Base-by-base conservation (phyloP, 2,329 filamentous ascomycete species). In the Acrocalymma vagum region DNA sequence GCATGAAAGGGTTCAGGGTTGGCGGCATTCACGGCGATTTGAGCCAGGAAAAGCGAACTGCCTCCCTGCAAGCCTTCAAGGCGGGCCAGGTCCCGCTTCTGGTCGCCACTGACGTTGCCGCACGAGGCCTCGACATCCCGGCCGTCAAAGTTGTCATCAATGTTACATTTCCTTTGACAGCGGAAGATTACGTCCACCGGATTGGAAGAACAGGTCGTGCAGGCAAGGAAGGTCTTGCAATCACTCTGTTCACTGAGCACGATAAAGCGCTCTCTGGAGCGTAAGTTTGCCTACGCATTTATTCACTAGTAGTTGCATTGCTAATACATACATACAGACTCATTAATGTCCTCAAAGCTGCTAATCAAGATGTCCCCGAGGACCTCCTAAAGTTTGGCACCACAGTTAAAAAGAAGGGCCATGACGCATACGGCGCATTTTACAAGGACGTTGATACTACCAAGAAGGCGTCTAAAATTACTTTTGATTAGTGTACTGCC, bases 351-450 rank as follows among this genome's bases (percentile, higher is more conserved):
- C 82, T 99, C 49, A 95, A 88, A 73, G 89, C 85, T n/a, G 92
- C 94, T 16, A 90, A 90, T 53, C 94, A 99, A 72, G 80, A 85
- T 9, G 90, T 99, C 1, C 94, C 94, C 3, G 90, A 96, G 28
- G 88, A 90, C 17, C 77, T 99, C 24, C 78, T 97, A 69, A 96
- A 95, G 74, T 99, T 96, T 58, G 94, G 94, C 61, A 95, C 91
- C 15, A 97, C 93, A 1, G 94, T 99, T 36, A 99, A 97, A 84
- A 96, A 95, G 84, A 97, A 97, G 90, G 83, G 85, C 32, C 94
- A 99, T 74, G 88, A 91, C 63, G 88, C 89, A 31, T 99, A 97
- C 66, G 94, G 94, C 42, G 90, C 91, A 21, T 97, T 97, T 69
- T 96, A 88, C 79, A 96, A 94, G 73, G 90, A 96, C 59, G 85